Evolutionary conservation across 331 rosid species (phyloP).

Genomic region (Cucumis variabilis): DNA sequence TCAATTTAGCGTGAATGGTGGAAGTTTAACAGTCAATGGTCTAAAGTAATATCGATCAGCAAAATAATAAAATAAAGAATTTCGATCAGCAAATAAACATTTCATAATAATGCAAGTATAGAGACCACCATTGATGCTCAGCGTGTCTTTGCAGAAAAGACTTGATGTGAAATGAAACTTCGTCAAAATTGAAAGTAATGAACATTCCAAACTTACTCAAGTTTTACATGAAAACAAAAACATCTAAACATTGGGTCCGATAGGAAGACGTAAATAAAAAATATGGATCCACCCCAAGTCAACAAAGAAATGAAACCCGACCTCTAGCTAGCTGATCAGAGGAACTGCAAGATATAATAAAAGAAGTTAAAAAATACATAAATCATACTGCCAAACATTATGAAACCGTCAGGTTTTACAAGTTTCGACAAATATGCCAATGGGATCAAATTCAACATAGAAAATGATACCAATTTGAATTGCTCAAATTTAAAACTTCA

Average conservation of each 20-base stretch:
- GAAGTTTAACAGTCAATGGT: too few relatives aligned
- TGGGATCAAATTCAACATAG: too few relatives aligned
- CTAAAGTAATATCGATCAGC: background rate
- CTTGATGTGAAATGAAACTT: background rate
- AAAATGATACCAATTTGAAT: too few relatives aligned
- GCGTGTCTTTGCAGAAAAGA: background rate
- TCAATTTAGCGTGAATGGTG: too few relatives aligned
- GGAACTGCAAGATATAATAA: background rate
- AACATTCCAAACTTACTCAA: background rate
- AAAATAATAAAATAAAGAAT: too few relatives aligned
- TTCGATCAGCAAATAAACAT: too few relatives aligned
- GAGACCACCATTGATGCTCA: background rate
- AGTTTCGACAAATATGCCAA: too few relatives aligned
- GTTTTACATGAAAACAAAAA: background rate
- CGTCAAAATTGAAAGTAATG: conserved; percentile 17
- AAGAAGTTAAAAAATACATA: background rate
- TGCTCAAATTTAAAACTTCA: too few relatives aligned
- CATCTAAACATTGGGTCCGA: conserved; percentile 8
- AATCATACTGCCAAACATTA: background rate
- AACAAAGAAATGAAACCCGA: background rate
- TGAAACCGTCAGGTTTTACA: too few relatives aligned
- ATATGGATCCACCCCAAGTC: background rate
- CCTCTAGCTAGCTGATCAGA: conserved; percentile 20
- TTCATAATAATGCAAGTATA: background rate
- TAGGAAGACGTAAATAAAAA: background rate